These are phyloP conservation scores for Spirogloea muscicola DNA, from an alignment of 139 green algal species.

Conservation along the genomic window DNA sequence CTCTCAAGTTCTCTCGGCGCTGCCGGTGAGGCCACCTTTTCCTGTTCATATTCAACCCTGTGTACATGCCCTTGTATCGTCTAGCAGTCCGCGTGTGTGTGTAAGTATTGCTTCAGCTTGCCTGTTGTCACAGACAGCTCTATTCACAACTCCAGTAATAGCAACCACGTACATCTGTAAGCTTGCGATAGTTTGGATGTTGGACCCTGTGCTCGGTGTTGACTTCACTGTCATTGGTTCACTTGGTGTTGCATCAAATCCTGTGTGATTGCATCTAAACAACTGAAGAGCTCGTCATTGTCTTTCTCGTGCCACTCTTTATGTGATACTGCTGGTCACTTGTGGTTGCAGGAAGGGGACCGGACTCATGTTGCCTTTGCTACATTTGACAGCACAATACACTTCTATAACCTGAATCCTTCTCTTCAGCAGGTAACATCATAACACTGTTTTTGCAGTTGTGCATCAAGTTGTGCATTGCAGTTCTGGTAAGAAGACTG, in stretches of 20 bases:
- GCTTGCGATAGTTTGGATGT: background rate
- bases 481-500: conserved; percentile 4
- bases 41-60: background rate
- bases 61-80: too few relatives aligned
- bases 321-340: background rate
- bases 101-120: background rate
- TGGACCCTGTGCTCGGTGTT: background rate
- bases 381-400: conserved; percentile 73
- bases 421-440: conserved; percentile 34
- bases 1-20: conserved; percentile 26
- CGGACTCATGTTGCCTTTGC: conserved; percentile 74
- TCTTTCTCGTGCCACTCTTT: conserved; percentile 67
- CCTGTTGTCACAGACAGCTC: background rate
- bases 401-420: conserved; percentile 87
- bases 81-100: too few relatives aligned
- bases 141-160: background rate
- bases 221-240: background rate
- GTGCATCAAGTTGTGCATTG: background rate
- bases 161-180: background rate
- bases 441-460: too few relatives aligned
- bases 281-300: too few relatives aligned
- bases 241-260: conserved; percentile 14
- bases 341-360: conserved; percentile 46
- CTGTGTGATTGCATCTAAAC: conserved; percentile 69
- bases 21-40: conserved; percentile 8